phyloP scores from a whole-genome alignment of 768 basidiomycete genomes.

The Lyophyllum shimeji region DNA sequence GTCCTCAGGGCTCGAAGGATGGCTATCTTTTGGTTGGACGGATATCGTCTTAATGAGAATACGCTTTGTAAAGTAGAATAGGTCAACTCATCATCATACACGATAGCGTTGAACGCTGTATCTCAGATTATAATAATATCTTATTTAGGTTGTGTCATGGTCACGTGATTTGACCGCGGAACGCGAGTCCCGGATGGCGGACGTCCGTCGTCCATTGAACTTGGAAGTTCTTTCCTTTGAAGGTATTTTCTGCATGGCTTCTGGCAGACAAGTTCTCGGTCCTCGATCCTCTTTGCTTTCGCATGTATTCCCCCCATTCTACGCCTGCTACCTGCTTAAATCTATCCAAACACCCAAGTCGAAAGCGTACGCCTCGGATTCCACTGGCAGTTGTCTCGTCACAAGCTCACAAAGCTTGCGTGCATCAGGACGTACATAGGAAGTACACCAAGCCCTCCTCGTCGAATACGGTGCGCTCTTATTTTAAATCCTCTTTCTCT shows the following conservation, averaged over 20 bases:
- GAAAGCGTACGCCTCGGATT: slow-evolving; percentile 34
- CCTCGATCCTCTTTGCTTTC: slow-evolving; percentile 27
- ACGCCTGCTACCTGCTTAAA: slow-evolving; percentile 82
- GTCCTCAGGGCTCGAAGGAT: slow-evolving; percentile 36
- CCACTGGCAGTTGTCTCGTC: neutral
- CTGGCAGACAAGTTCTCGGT: slow-evolving; percentile 7
- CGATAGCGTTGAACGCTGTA: too few species aligned
- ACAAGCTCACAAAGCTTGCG: slow-evolving; percentile 2
- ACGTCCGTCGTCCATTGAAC: too few species aligned
- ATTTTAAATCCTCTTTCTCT: neutral
- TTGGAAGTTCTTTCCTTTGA: too few species aligned
- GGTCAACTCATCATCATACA: too few species aligned
- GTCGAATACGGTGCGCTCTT: slow-evolving; percentile 52
- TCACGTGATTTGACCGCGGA: too few species aligned
- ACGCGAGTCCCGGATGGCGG: too few species aligned
- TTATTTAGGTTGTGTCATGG: too few species aligned
- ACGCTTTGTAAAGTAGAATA: too few species aligned
- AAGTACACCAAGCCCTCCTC: slow-evolving; percentile 66
- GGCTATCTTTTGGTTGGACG: slow-evolving; percentile 41
- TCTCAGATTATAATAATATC: too few species aligned
- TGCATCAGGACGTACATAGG: slow-evolving; percentile 68
- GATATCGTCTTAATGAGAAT: slow-evolving; percentile 19
- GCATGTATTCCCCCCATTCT: slow-evolving; percentile 64
- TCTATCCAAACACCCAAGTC: slow-evolving; percentile 56
- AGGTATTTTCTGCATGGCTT: neutral